Base-by-base conservation (phyloP, 2,329 filamentous ascomycete genomes). In the Fusarium virguliforme region DNA sequence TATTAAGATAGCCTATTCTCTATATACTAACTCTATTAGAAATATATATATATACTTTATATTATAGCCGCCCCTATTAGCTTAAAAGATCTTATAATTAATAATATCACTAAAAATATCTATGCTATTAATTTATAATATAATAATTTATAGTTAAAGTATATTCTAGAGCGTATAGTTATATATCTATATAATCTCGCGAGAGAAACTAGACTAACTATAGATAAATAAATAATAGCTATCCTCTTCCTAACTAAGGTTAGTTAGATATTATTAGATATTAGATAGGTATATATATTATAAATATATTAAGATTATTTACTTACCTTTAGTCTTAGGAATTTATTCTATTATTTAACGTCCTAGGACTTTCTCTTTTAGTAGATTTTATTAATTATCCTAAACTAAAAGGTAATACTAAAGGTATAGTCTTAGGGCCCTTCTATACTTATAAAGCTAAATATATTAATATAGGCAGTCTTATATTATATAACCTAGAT, bases 391-490 rank as follows among this genome's bases (percentile, higher is more conserved):
- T 30, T 8, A 8, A 30, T 30, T 8, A 30, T 30, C 28, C 92
- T 4, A 94, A 94, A 79, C 91, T 91, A 0, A 73, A 86, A 2
- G 80, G 84, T 53, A 86, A 86, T 43, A 94, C 92, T 12, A 91
- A 94, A 81, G 91, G 92, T 65, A 93, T 91, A 0, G 91, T 95
- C n/a, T 85, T 94, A 0, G 92, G 92, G 0, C 92, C 92, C n/a
- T 94, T 94, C 82, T 91, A 94, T 81, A 93, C 91, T 0, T 90
- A 92, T 76, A 91, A 94, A 72, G 91, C 91, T 2, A 82, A 88
- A 12, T 63, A 77, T 3, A 81, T 86, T 6, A 65, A 79, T 2
- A 81, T 86, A 35, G 92, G 92, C 2, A 81, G 82, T 4, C 71
- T 77, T 28, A 92, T 94, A 76, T 88, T 89, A 1, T 85, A 87